Base-by-base conservation (phyloP, 257 asterid genomes). In the Nemophila menziesii region DNA sequence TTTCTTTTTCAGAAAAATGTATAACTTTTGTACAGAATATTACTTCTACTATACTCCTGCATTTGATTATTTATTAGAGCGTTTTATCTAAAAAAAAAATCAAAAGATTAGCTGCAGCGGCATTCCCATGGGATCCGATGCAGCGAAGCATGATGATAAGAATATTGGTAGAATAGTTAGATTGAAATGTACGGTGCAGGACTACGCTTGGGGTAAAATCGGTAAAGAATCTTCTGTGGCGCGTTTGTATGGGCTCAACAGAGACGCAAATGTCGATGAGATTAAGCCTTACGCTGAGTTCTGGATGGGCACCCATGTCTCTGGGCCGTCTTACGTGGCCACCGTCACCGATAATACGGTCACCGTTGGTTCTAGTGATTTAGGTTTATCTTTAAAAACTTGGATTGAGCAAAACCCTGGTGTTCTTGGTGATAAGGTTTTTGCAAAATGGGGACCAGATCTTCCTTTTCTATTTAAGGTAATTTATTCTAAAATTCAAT, bases 381-480 rank as follows among this genome's bases (percentile, higher is more conserved):
- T 20, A 20, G 56, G 52, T 24, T 39, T 73, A 58, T 71, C 75
- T 55, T 60, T 90, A 81, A 73, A 73, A 73, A 82, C 74, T 8
- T 85, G 92, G 92, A 90, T 90, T 64, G 74, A 69, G 61, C 64
- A 63, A 29, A 79, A 82, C 57, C 89, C 94, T 17, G 24, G 33
- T 48, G 77, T 77, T 23, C 73, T 85, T n/a, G 96, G 99, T 46
- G 86, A 79, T 43, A 68, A 72, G 70, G 92, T 73, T 51, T 55
- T 63, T 54, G 22, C 44, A 11, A 67, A 65, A 43, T 90, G 96
- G 96, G 99, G 96, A 3, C 50, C 75, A 4, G 61, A 57, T 53
- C 89, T 90, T 14, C 99, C 96, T 23, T 82, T 85, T 57, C 89
- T 90, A n/a, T 77, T 82, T 60, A 90, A 90, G 96, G 99, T 90